A percentile compares a stretch with the other conserved stretches of the same genome.
Evolutionary conservation across 441 rosid genomes (phyloP).

Genomic region (Pelargonium cotyledonis): DNA sequence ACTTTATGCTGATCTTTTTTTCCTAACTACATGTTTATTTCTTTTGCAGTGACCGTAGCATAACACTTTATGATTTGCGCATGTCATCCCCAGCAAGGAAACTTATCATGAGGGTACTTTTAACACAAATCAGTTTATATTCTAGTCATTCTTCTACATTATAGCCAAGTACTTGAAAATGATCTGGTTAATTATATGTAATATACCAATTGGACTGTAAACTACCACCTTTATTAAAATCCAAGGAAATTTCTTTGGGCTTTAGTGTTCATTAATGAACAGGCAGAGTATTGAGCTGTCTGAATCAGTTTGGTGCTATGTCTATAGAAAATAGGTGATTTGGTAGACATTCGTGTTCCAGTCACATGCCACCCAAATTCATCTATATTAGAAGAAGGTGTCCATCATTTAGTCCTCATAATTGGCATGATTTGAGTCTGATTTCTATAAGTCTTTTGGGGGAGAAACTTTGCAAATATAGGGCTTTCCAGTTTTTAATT

Average conservation of each 20-base stretch:
- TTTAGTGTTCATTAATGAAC: neutral
- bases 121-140: neutral
- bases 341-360: neutral
- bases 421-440: too few species aligned
- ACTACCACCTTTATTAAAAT: too few species aligned
- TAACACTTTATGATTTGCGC: conserved; percentile 77
- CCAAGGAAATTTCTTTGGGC: neutral
- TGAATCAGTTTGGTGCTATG: neutral
- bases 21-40: neutral
- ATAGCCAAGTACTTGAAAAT: too few species aligned
- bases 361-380: neutral
- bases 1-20: neutral
- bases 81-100: conserved; percentile 74
- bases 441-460: too few species aligned
- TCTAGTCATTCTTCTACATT: neutral
- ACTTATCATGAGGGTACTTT: conserved; percentile 70
- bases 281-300: neutral
- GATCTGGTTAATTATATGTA: too few species aligned
- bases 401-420: too few species aligned
- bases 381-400: too few species aligned
- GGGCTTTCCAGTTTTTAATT: too few species aligned
- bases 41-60: conserved; percentile 72
- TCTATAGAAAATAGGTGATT: neutral
- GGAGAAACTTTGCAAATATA: too few species aligned
- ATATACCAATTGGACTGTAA: too few species aligned